Evolutionary conservation across 768 basidiomycete species (phyloP).

Genomic region (Suillus variegatus): DNA sequence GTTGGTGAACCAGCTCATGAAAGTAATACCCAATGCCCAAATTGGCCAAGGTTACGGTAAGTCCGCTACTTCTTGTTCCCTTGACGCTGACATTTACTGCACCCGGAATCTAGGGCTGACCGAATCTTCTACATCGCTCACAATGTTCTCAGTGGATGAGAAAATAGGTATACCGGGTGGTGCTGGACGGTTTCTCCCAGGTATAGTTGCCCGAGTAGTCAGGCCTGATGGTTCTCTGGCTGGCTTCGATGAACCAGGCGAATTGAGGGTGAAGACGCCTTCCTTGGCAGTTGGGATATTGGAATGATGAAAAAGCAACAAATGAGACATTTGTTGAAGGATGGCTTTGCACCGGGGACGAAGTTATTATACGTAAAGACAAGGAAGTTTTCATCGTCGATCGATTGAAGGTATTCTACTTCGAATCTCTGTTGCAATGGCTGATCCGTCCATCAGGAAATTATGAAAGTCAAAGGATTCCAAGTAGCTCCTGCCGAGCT

Average conservation of each 20-base stretch:
- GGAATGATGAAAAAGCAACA: slow-evolving; percentile 61
- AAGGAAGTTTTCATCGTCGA: slow-evolving; percentile 63
- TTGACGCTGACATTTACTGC: neutral
- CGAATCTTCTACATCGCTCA: slow-evolving; percentile 56
- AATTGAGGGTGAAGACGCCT: slow-evolving; percentile 50
- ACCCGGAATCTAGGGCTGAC: slow-evolving; percentile 54
- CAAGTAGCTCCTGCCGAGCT: slow-evolving; percentile 78
- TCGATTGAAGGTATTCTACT: slow-evolving; percentile 52
- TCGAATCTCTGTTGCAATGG: neutral
- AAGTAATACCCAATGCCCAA: slow-evolving; percentile 54
- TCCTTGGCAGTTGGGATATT: slow-evolving; percentile 46
- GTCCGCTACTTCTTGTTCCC: neutral
- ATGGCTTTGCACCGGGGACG: slow-evolving; percentile 75
- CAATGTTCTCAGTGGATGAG: slow-evolving; percentile 47
- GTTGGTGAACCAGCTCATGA: slow-evolving; percentile 43
- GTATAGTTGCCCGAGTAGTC: slow-evolving; percentile 53
- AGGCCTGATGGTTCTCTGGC: slow-evolving; percentile 60
- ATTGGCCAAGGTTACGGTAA: slow-evolving; percentile 68
- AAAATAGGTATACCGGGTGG: slow-evolving; percentile 57
- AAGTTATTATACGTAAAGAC: slow-evolving; percentile 54
- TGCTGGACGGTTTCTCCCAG: slow-evolving; percentile 50
- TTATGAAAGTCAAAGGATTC: slow-evolving; percentile 72
- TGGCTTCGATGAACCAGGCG: slow-evolving; percentile 57
- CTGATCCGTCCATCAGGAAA: slow-evolving; percentile 42
- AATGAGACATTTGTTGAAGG: slow-evolving; percentile 70